Base-by-base conservation (phyloP, 2,329 filamentous ascomycete species). In the Claviceps arundinis region DNA sequence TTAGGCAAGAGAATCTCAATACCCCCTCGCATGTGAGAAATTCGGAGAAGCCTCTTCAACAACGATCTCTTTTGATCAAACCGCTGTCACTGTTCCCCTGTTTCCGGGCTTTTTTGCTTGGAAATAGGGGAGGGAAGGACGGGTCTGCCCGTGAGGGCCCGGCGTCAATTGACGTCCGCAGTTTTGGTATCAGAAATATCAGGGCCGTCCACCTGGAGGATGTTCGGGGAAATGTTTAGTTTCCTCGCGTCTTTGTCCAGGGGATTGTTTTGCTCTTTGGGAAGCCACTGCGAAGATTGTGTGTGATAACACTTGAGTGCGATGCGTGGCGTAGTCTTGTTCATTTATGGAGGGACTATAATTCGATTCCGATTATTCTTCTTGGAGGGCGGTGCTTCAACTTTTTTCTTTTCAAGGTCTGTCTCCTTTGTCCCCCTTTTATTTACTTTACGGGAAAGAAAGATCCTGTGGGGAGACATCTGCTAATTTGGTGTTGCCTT, bases 341-440 rank as follows among this genome's bases (percentile, higher is more conserved):
- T 22, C 11, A 13, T 47, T 47, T 16, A 34, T 5, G 24, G 3
- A 19, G 14, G 19, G 50, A 55, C 55, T 56, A 57, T 57, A 52
- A 58, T 59, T 59, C 57, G 57, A 59, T 59, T 59, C 57, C 57
- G 57, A 59, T 59, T 59, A 59, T 54, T 59, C 57, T 59, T 57
- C 54, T 50, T 51, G 47, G 57, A 57, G 57, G 56, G 50, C 54
- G 57, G 46, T 59, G 57, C 57, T 59, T 59, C 57, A 58, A 13
- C 22, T 42, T 53, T 56, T 59, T 56, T 50, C 22, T n/a, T 38
- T 40, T n/a, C 30, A 7, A 54, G 54, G 57, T 59, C 44, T 51
- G 57, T 56, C 34, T 17, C 43, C 17, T 22, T 37, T 30, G 14
- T 19, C 1, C 1, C 16, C 6, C 14, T 34, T 34, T 8, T 2